Conservation (phyloP, 768 basidiomycete genomes). For the Tubosaeta brunneosetosa region DNA sequence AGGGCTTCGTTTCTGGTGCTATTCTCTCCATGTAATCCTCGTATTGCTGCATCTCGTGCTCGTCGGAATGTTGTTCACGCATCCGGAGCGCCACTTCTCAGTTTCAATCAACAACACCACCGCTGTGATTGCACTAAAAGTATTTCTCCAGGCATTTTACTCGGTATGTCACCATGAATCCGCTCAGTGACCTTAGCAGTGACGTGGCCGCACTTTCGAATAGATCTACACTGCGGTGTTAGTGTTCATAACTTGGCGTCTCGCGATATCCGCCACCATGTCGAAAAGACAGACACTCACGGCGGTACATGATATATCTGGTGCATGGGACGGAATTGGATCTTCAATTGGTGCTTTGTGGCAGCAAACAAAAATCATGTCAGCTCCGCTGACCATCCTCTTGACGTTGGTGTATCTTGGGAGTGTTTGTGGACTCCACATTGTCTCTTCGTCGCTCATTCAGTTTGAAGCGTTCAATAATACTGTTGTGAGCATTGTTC, state of each 20-base stretch:
- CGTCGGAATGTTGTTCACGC: background rate
- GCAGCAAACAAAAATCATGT: constrained; percentile 15
- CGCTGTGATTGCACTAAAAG: background rate
- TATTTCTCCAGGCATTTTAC: constrained; percentile 6
- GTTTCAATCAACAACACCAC: background rate
- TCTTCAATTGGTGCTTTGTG: constrained; percentile 17
- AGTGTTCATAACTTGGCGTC: constrained; percentile 11
- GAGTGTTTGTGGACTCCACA: constrained; percentile 17
- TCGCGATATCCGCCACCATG: constrained; percentile 9
- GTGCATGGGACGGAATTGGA: constrained; percentile 23
- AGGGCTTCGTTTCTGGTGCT: background rate
- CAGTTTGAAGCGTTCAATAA: constrained; percentile 15
- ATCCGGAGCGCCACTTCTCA: constrained; percentile 2
- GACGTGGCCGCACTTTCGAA: too few species aligned
- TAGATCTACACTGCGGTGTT: constrained; percentile 18
- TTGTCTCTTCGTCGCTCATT: constrained; percentile 21
- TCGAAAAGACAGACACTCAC: constrained; percentile 12
- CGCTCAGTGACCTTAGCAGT: background rate
- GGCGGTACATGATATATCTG: constrained; percentile 13
- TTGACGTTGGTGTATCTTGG: constrained; percentile 12
- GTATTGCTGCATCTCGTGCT: background rate
- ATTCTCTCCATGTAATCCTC: background rate
- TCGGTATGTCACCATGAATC: background rate
- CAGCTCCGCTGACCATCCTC: constrained; percentile 2
- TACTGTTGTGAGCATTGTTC: background rate